Percentiles rank a stretch among this genome's conserved stretches.
Conservation (phyloP, 441 rosid genomes). For the Metrosideros polymorpha region DNA sequence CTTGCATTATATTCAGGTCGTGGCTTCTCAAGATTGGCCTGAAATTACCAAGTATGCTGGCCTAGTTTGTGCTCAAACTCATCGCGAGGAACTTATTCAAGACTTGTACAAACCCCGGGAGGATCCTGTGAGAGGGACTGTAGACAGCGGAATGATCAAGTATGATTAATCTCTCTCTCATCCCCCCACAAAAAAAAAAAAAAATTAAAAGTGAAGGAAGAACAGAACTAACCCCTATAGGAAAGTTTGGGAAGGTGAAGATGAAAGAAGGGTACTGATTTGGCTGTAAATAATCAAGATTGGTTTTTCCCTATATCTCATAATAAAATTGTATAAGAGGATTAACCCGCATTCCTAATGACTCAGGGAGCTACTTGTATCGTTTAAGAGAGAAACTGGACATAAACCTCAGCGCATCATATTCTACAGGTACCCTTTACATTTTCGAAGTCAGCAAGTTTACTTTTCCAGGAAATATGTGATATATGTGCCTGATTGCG, state of each 20-base stretch:
- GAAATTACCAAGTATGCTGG: slow-evolving; percentile 91
- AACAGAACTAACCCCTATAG: background rate
- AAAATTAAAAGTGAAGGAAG: background rate
- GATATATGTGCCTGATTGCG: background rate
- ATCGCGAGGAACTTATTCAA: slow-evolving; percentile 91
- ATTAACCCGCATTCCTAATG: background rate
- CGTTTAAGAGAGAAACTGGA: slow-evolving; percentile 86
- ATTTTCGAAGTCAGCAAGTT: background rate
- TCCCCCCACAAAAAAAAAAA: background rate
- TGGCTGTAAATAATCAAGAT: background rate
- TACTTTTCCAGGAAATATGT: background rate
- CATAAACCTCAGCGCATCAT: slow-evolving; percentile 86
- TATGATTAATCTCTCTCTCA: slow-evolving; percentile 12
- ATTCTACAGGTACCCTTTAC: slow-evolving; percentile 56
- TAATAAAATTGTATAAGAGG: background rate
- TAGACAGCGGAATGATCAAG: slow-evolving; percentile 97
- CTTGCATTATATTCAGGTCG: slow-evolving; percentile 36
- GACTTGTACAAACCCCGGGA: slow-evolving; percentile 81
- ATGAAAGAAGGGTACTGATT: background rate
- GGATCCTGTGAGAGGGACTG: slow-evolving; percentile 78
- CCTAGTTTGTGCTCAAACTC: slow-evolving; percentile 90
- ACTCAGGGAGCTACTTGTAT: slow-evolving; percentile 75
- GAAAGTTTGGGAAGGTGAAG: background rate
- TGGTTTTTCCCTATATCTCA: background rate
- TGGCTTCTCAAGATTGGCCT: slow-evolving; percentile 99